Evolutionary conservation across 1,139 yeast species (phyloP), one percentile per base, ranked within the genome.

Genomic region (Kodamaea derodonti): DNA sequence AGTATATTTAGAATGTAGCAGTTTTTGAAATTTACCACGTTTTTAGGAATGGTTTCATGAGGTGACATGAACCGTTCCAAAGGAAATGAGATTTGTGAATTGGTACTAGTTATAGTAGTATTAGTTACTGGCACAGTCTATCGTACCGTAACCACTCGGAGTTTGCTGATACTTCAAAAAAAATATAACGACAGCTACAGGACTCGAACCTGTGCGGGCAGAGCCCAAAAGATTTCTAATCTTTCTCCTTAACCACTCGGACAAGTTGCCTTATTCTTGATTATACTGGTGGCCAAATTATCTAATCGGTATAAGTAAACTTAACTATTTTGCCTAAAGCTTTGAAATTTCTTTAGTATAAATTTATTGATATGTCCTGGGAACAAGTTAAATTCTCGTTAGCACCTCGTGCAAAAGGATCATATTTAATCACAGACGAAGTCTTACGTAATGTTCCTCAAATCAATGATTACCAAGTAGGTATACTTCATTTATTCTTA

Each of bases 391-490:
- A 72, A 32, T 72, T 84, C 51, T 53, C 80, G 7, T 64, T 84
- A 24, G 49, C 72, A 10, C 70, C 87, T 3, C 70, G 84, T 32
- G 53, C 78, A 8, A 73, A 81, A 45, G 95, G 95, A 2, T 72
- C 80, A 43, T 82, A 84, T 53, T 66, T 84, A 23, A 72, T 84
- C 36, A 83, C 90, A 2, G 78, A 81, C 31, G 92, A 84, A 45
- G 69, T 84, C 3, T 41, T 70, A 15, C 32, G 49, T 6, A 65
- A 72, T 23, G 52, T 84, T 5, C 90, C 90, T 2, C 80, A 80
- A 45, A 57, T 84, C 41, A 66, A 65, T 38, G 56, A 75, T 29
- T 78, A 75, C 57, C 73, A 79, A 50, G 60, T 82, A 9, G 95
- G 95, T 2, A 61, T 75, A 30, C 57, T 83, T 40, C 74, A 84